Base-by-base conservation (phyloP, 148 eudicot genomes). In the Heliosperma pusillum region DNA sequence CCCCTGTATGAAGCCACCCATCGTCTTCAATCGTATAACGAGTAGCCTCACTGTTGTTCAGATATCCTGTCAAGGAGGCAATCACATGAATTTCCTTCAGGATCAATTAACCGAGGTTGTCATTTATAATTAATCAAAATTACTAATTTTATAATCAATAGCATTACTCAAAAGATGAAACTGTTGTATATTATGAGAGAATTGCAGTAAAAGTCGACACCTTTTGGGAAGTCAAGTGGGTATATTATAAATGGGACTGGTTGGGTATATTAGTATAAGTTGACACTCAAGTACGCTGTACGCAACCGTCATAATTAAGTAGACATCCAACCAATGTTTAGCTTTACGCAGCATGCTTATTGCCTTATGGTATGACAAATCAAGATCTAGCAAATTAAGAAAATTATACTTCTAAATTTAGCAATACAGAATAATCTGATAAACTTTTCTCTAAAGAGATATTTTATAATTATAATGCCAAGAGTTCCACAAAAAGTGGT, bases 1-100 rank as follows among this genome's bases (percentile, higher is more conserved):
- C 99, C 26, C 99, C 99, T 1, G 99, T 96, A 75, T 73, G 97
- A 17, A 96, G 81, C 97, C 97, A 96, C 64, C 94, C 93, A 67
- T 88, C 87, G 64, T 79, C 80, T 70, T 89, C 94, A 33, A 96
- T 82, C 70, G 93, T 76, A 62, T 63, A 71, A 52, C 53, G 78
- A 16, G 97, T 96, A 30, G 90, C 97, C 80, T 85, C 87, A 30
- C 15, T 57, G 72, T 88, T 84, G 62, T 90, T 92, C 83, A 90
- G 88, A 80, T 92, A 96, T 62, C 92, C 99, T 95, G 83, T 52
- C 77, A 69, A 22, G 27, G 72, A 67, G 9, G 63, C 53, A 40
- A 36, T 21, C 42, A 52, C 16, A 44, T 44, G 13, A 13, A 69
- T 24, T 44, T 42, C 8, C 71, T 33, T 65, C 44, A 65, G 17